Evolutionary conservation across 202 grass and related monocot species (phyloP), one percentile per base, ranked within the genome.

Genomic region (Sporobolus alterniflorus): DNA sequence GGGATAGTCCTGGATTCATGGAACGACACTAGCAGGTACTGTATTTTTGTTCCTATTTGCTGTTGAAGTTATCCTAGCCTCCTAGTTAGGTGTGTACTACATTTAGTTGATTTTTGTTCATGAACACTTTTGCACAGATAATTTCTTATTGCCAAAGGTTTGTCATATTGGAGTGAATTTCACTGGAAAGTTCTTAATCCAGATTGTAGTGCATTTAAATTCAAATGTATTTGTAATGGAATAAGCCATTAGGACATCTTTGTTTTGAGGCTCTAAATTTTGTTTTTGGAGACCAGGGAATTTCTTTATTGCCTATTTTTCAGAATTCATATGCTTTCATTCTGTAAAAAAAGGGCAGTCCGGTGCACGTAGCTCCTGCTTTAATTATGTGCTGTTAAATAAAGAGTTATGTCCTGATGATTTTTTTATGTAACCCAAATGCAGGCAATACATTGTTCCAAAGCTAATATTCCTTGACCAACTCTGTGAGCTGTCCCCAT

Each of bases 381-480:
- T 28, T 25, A 7, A 13, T 46, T 75, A 20, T 36, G 42, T 50
- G 44, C 26, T 16, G 24, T 25, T 16, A 76, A 24, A 76, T 20
- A 44, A 16, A 14, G 49, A n/a, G 65, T 40, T 9, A 18, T 55
- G 20, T 44, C 18, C 60, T 69, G 32, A 64, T 71, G 65, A 9
- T 54, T 88, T 62, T 62, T 90, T 67, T 84, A 9, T 65, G 41
- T 85, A 57, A 68, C 56, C 60, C 49, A 78, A 76, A 79, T 76
- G 69, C 87, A 99, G 96, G 88, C 30, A 65, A 13, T 57, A 83
- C 68, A 99, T 94, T 47, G 89, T 99, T 74, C 87, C 91, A 12
- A 99, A 99, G 81, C 77, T 99, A 71, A 92, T 94, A 90, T 99
- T 99, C 86, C 88, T 96, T 26, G 93, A 99, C 67, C 93, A 94